Percentiles rank a stretch among this genome's conserved stretches.
Evolutionary conservation across 345 rosid species (phyloP).

Genomic region (Salix exigua): DNA sequence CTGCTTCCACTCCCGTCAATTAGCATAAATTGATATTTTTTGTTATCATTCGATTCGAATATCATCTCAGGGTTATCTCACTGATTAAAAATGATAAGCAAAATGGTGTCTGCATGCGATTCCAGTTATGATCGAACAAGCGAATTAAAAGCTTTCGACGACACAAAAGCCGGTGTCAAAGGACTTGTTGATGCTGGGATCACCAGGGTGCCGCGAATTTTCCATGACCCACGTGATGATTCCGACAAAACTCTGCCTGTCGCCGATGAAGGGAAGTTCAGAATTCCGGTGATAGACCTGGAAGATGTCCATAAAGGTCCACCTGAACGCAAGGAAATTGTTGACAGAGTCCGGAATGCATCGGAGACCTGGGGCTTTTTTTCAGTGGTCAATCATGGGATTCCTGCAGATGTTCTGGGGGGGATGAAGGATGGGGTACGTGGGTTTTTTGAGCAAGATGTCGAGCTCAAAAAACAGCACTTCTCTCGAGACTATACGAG

Average conservation of each 20-base stretch:
- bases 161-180: conserved; percentile 37
- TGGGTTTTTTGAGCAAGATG: conserved; percentile 39
- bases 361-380: conserved; percentile 50
- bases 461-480: conserved; percentile 25
- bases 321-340: conserved; percentile 5
- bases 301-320: conserved; percentile 5
- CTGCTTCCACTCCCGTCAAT: too few relatives aligned
- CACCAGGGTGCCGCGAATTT: conserved; percentile 32
- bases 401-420: conserved; percentile 21
- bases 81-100: neutral
- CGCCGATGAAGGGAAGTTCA: neutral
- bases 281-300: conserved; percentile 38
- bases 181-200: conserved; percentile 37
- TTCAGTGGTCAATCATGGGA: conserved; percentile 40
- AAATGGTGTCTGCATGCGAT: neutral
- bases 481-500: conserved; percentile 26
- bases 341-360: conserved; percentile 23
- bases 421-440: conserved; percentile 28
- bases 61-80: neutral
- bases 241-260: neutral
- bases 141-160: conserved; percentile 32
- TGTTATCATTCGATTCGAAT: too few relatives aligned
- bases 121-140: conserved; percentile 10
- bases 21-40: too few relatives aligned
- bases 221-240: conserved; percentile 5